A percentile compares a stretch with the other conserved stretches of the same genome.
phyloP scores from a whole-genome alignment of 2,329 filamentous ascomycete genomes.

The Epichloe amarillans region DNA sequence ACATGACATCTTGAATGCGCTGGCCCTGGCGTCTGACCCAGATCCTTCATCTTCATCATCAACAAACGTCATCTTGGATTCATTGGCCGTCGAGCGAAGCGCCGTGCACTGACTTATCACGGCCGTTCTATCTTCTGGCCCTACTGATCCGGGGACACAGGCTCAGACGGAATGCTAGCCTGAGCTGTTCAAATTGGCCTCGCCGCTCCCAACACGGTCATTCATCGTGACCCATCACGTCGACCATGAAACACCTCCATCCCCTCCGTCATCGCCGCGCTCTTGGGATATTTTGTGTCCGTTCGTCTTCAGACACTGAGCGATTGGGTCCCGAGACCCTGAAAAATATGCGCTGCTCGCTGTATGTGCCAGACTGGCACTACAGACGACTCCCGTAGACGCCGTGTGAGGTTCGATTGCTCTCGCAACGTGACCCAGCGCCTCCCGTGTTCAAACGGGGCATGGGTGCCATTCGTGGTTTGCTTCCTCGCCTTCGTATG shows the following conservation, averaged over 20 bases:
- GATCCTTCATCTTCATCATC: background rate
- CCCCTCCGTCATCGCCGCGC: background rate
- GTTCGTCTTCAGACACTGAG: background rate
- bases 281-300: background rate
- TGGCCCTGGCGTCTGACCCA: background rate
- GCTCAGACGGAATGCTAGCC: background rate
- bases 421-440: background rate
- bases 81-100: background rate
- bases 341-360: background rate
- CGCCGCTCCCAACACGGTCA: background rate
- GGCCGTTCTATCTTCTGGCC: background rate
- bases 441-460: background rate
- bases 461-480: background rate
- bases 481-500: background rate
- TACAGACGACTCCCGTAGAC: background rate
- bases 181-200: background rate
- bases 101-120: background rate
- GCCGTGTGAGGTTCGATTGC: background rate
- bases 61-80: background rate
- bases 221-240: background rate
- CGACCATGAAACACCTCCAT: constrained; percentile 3
- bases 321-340: constrained; percentile 1
- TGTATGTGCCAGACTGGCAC: background rate
- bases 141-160: background rate
- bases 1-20: background rate